These are phyloP conservation scores for Debaryomyces sp. DNA, from an alignment of 1,139 yeast species.

Conservation along the genomic window DNA sequence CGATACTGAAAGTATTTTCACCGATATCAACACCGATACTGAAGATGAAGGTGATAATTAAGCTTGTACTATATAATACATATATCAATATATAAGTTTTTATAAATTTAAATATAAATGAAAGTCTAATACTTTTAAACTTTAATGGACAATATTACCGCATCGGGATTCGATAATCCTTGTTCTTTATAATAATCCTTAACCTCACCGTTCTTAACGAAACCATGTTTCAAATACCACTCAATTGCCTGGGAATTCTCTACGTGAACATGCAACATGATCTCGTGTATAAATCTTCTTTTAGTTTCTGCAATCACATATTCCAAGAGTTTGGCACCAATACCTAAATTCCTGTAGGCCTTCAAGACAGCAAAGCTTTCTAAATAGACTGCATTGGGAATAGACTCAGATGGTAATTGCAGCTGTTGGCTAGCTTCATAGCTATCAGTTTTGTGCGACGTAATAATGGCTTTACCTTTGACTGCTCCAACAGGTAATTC, in stretches of 20 bases:
- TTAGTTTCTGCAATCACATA: slow-evolving; percentile 58
- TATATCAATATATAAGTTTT: slow-evolving; percentile 5
- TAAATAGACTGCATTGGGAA: slow-evolving; percentile 59
- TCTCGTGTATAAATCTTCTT: slow-evolving; percentile 53
- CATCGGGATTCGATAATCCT: slow-evolving; percentile 50
- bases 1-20: slow-evolving; percentile 44
- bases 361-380: slow-evolving; percentile 68
- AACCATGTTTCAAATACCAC: slow-evolving; percentile 64
- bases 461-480: slow-evolving; percentile 50
- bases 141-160: slow-evolving; percentile 35
- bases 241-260: slow-evolving; percentile 46
- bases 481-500: slow-evolving; percentile 79
- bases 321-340: slow-evolving; percentile 61
- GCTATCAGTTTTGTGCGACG: slow-evolving; percentile 24
- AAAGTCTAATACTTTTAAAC: slow-evolving; percentile 17
- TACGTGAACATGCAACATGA: slow-evolving; percentile 62
- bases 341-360: slow-evolving; percentile 60
- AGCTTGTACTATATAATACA: slow-evolving; percentile 10
- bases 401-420: slow-evolving; percentile 31
- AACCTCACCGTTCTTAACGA: slow-evolving; percentile 40
- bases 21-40: slow-evolving; percentile 55
- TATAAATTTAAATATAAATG: slow-evolving; percentile 5
- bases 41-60: slow-evolving; percentile 50
- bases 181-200: slow-evolving; percentile 56
- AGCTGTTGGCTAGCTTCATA: slow-evolving; percentile 29